phyloP scores from a whole-genome alignment of 2,329 filamentous ascomycete genomes.

The Teratosphaeria viscida region DNA sequence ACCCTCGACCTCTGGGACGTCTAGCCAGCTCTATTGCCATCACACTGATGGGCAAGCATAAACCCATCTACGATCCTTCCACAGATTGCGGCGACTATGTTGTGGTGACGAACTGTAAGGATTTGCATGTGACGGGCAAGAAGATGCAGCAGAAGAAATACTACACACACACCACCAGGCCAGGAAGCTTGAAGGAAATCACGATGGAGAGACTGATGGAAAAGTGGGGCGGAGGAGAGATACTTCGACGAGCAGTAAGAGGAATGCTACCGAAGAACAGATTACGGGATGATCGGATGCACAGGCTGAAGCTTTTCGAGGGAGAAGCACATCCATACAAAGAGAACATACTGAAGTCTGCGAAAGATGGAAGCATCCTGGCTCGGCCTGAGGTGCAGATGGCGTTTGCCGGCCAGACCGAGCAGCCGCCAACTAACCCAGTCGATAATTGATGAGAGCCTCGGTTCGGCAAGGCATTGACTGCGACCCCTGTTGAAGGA shows the following conservation, averaged over 20 bases:
- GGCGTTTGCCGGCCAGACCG: slow-evolving; percentile 17
- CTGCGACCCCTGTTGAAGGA: neutral
- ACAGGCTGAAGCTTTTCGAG: slow-evolving; percentile 83
- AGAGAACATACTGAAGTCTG: slow-evolving; percentile 70
- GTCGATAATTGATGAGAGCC: neutral
- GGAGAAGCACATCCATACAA: slow-evolving; percentile 86
- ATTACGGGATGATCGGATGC: slow-evolving; percentile 75
- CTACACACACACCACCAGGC: slow-evolving; percentile 86
- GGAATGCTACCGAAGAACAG: slow-evolving; percentile 98
- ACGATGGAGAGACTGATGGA: slow-evolving; percentile 92
- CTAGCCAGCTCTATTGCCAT: slow-evolving; percentile 79
- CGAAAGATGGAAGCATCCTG: slow-evolving; percentile 17
- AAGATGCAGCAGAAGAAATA: slow-evolving; percentile 93
- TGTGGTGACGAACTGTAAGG: slow-evolving; percentile 74
- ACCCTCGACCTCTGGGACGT: slow-evolving; percentile 69
- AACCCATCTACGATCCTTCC: slow-evolving; percentile 92
- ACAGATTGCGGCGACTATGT: slow-evolving; percentile 99
- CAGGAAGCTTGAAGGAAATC: slow-evolving; percentile 75
- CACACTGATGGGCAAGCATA: slow-evolving; percentile 96
- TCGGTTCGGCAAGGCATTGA: neutral
- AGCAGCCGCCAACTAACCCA: slow-evolving; percentile 2
- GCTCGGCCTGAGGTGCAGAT: slow-evolving; percentile 29
- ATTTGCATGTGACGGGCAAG: slow-evolving; percentile 78
- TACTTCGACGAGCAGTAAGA: slow-evolving; percentile 80
- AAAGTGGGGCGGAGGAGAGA: slow-evolving; percentile 87